A percentile compares a stretch with the other conserved stretches of the same genome.
phyloP scores from a whole-genome alignment of 1,139 yeast genomes.

The Taiozyma sp. region DNA sequence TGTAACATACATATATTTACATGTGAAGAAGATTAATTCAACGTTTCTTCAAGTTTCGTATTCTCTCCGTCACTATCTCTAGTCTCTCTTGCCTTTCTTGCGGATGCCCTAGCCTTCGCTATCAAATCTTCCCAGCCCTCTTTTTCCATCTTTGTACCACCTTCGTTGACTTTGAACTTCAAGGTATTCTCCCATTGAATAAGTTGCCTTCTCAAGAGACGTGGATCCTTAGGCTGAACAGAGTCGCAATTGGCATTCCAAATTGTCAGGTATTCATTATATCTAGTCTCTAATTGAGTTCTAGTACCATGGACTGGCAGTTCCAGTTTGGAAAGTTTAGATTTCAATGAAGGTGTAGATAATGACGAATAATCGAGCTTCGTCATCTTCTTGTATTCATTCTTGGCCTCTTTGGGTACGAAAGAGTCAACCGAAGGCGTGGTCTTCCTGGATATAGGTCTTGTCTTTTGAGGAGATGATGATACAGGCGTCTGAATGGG shows the following conservation, averaged over 20 bases:
- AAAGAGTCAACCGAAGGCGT: slow-evolving; percentile 2
- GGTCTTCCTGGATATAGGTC: not conserved
- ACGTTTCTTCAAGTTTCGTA: not conserved
- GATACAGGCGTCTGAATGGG: slow-evolving; percentile 1
- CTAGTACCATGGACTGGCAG: slow-evolving; percentile 63
- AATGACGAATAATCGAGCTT: slow-evolving; percentile 60
- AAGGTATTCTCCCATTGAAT: slow-evolving; percentile 62
- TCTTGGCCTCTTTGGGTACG: slow-evolving; percentile 6
- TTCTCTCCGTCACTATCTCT: not conserved
- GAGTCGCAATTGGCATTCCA: slow-evolving; percentile 85
- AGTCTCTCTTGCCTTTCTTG: slow-evolving; percentile 4
- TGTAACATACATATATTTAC: too few relatives aligned
- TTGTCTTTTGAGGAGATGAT: not conserved
- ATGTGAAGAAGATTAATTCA: not conserved
- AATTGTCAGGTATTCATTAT: slow-evolving; percentile 72
- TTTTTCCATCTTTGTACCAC: slow-evolving; percentile 29
- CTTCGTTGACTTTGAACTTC: slow-evolving; percentile 11
- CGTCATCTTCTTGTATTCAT: slow-evolving; percentile 34
- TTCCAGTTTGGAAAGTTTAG: slow-evolving; percentile 48
- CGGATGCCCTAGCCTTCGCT: slow-evolving; percentile 41
- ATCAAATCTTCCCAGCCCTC: slow-evolving; percentile 50
- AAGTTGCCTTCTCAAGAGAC: slow-evolving; percentile 50
- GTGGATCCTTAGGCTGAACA: slow-evolving; percentile 56
- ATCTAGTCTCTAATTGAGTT: slow-evolving; percentile 61
- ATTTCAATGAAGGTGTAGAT: slow-evolving; percentile 57